Base-by-base conservation (phyloP, 139 green algal species). In the Micractinium sp. region DNA sequence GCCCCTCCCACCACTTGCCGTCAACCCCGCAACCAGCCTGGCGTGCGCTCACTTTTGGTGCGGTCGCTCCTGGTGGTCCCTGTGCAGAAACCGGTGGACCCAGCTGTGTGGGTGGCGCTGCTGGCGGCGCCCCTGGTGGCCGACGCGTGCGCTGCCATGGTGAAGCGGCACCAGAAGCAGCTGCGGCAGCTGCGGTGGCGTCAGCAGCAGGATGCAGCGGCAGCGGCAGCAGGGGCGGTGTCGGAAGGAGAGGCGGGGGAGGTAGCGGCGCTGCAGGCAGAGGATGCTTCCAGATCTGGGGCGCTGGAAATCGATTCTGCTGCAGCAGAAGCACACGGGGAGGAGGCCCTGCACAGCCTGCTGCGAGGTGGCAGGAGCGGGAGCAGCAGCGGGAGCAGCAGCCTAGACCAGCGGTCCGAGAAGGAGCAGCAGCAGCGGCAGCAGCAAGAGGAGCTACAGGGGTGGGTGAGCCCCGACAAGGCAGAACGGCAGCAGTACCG, bases 41-140 rank as follows among this genome's bases (percentile, higher is more conserved):
- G 67, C 22, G 2, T 33, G 67, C 20, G 67, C 67, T 35, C 67
- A 2, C 39, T 5, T 29, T 74, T 78, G 89, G n/a, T n/a, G n/a
- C n/a, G n/a, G n/a, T n/a, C n/a, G n/a, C n/a, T n/a, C n/a, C 84
- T 9, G 3, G 13, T 23, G 1, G 33, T 71, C 2, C 15, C 60
- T 35, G 29, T 83, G 29, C 75, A 88, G 71, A 22, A 33, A 7
- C 91, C 91, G 0, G 79, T 90, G 3, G 89, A 89, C 76, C 41
- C 85, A 3, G 38, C 60, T 29, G 73, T 90, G 22, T 93, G 91
- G 91, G 38, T 85, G 25, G 87, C 91, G 0, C 75, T 90, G 36
- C 67, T 93, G 47, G 88, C 84, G 0, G 89, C 89, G 15, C 91
- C 91, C 9, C 80, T 93, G 38, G 85, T 93, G 47, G 82, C 53